These are phyloP conservation scores for Plasmodium sp. DNA, from an alignment of 169 alveolate species.

Conservation along the genomic window DNA sequence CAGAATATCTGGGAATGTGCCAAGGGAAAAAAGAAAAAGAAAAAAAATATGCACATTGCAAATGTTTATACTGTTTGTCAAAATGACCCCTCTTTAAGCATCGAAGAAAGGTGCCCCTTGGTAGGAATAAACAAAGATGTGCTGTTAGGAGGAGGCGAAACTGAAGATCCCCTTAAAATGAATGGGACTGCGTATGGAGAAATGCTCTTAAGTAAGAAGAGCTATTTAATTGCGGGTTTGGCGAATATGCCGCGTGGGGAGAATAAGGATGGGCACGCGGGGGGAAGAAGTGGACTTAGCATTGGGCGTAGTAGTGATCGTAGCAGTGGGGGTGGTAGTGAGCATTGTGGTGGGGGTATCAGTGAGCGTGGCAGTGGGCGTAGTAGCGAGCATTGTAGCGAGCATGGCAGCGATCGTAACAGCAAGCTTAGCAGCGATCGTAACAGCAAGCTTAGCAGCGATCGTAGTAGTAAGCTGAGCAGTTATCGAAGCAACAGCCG, in stretches of 20 bases:
- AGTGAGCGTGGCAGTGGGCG: background rate
- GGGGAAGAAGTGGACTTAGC: background rate
- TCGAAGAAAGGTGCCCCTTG: background rate
- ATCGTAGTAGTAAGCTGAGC: background rate
- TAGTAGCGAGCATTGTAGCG: background rate
- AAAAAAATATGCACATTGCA: background rate
- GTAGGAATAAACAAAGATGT: background rate
- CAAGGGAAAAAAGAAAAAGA: background rate
- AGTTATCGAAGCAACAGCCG: background rate
- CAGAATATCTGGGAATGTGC: background rate
- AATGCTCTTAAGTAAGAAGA: background rate
- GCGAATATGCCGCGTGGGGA: background rate
- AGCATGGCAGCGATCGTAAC: no score
- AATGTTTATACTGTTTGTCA: background rate
- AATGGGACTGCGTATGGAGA: background rate
- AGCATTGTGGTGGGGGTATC: background rate
- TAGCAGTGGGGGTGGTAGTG: background rate
- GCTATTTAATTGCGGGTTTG: background rate
- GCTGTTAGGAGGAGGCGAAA: background rate
- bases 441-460: background rate
- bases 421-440: background rate
- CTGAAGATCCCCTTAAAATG: background rate
- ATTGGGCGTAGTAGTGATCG: background rate
- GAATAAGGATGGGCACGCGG: background rate
- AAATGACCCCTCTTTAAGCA: background rate